Evolutionary conservation across 371 early-diverging fungal genomes (phyloP).

Genomic region (Rhizopus sp.): DNA sequence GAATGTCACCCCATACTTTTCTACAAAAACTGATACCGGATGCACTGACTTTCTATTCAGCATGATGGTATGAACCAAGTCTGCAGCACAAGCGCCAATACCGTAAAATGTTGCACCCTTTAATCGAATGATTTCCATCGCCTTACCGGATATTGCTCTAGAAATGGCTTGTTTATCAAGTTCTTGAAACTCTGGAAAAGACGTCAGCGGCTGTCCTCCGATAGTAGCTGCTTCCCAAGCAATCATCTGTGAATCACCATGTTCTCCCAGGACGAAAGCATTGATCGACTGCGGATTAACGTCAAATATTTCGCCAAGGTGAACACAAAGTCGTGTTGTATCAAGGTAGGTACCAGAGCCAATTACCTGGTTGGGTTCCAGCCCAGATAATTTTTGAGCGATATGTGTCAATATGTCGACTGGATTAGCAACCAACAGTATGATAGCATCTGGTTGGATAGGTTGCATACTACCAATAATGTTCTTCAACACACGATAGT

Average conservation of each 20-base stretch:
- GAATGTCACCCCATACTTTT: conserved; percentile 61
- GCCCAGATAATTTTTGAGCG: conserved; percentile 78
- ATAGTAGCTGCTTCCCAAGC: conserved; percentile 79
- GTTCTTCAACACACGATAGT: conserved; percentile 72
- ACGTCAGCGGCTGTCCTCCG: conserved; percentile 71
- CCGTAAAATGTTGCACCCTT: conserved; percentile 91
- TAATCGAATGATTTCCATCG: conserved; percentile 81
- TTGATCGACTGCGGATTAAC: conserved; percentile 75
- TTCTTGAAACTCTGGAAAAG: conserved; percentile 61
- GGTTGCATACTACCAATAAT: conserved; percentile 76
- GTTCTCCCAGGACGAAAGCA: conserved; percentile 85
- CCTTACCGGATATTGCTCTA: conserved; percentile 66
- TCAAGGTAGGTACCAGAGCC: conserved; percentile 90
- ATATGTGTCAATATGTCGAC: conserved; percentile 81
- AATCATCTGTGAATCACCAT: conserved; percentile 86
- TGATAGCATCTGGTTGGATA: conserved; percentile 67
- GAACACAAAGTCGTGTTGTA: conserved; percentile 72
- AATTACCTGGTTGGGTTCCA: conserved; percentile 78
- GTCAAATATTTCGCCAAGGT: conserved; percentile 60
- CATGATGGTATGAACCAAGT: conserved; percentile 67
- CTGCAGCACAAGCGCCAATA: conserved; percentile 81
- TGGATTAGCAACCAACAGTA: conserved; percentile 85
- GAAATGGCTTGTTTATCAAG: conserved; percentile 59
- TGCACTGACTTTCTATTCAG: conserved; percentile 65
- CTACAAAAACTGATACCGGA: conserved; percentile 70